Conservation (phyloP, 164 flowering plant genomes). For the Berberis vulgaris region DNA sequence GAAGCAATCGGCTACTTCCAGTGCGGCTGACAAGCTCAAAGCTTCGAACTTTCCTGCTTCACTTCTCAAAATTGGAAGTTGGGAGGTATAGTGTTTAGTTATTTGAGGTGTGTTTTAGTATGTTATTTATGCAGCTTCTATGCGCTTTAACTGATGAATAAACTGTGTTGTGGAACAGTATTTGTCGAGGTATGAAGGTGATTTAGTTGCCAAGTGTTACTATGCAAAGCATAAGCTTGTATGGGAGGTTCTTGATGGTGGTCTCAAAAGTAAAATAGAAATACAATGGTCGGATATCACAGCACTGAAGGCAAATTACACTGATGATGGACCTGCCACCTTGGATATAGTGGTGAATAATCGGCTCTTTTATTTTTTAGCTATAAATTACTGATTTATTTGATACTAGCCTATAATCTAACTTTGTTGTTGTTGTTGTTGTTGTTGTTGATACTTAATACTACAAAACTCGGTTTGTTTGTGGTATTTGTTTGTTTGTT, state of each 20-base stretch:
- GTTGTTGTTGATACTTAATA: too few species aligned
- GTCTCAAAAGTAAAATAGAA: slow-evolving; percentile 26
- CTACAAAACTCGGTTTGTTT: too few species aligned
- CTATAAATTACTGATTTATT: too few species aligned
- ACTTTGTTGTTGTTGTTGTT: too few species aligned
- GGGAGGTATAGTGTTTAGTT: slow-evolving; percentile 47
- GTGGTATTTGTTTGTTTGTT: too few species aligned
- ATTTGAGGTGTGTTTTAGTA: neutral
- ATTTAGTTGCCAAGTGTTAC: slow-evolving; percentile 46
- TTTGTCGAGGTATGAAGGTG: slow-evolving; percentile 43
- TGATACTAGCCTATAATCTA: too few species aligned
- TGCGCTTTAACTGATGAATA: too few species aligned
- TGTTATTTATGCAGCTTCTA: neutral
- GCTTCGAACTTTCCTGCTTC: slow-evolving; percentile 81
- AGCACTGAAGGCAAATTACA: slow-evolving; percentile 63
- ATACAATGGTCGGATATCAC: slow-evolving; percentile 84
- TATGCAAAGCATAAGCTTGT: slow-evolving; percentile 87
- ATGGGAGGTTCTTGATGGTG: slow-evolving; percentile 86
- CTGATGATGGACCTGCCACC: slow-evolving; percentile 51
- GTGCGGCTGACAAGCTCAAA: slow-evolving; percentile 53
- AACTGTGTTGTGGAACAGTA: slow-evolving; percentile 34
- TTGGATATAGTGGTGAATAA: slow-evolving; percentile 64
- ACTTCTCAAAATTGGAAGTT: slow-evolving; percentile 51
- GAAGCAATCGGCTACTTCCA: slow-evolving; percentile 15
- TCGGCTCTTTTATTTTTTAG: too few species aligned